Evolutionary conservation across 495 filamentous ascomycete genomes (phyloP).

Genomic region (Daldinia childiae): DNA sequence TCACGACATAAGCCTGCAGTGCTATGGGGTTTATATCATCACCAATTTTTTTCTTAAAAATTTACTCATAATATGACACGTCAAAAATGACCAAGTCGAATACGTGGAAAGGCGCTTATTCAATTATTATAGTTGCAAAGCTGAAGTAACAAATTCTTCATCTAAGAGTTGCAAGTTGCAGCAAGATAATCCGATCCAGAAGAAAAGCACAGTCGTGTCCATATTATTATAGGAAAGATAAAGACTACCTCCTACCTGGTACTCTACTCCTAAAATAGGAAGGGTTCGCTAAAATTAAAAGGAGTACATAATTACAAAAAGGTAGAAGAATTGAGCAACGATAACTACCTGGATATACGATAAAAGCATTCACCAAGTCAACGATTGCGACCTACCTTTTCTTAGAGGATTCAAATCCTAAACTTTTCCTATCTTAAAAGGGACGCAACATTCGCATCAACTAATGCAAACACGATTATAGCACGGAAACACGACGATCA

Average conservation of each 20-base stretch:
- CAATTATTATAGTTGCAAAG: neutral
- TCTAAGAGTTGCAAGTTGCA: neutral
- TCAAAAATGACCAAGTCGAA: neutral
- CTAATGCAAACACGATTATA: constrained; percentile 3
- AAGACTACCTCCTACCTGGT: too few species aligned
- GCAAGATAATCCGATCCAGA: neutral
- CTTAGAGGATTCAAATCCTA: neutral
- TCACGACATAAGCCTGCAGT: neutral
- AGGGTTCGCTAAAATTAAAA: neutral
- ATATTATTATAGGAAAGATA: too few species aligned
- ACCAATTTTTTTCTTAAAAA: neutral
- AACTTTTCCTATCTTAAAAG: neutral
- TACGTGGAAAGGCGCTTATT: neutral
- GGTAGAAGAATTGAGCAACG: neutral
- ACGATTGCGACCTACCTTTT: constrained; percentile 9
- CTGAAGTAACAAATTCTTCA: neutral
- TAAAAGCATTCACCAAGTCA: neutral
- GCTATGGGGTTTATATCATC: neutral
- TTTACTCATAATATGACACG: neutral
- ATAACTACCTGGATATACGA: neutral
- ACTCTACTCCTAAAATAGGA: neutral
- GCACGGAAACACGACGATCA: constrained; percentile 17
- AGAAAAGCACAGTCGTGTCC: neutral
- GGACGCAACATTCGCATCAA: constrained; percentile 2
- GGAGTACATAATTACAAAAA: neutral